phyloP scores from a whole-genome alignment of 2,329 filamentous ascomycete species.

The Aurifilum marmelostoma region DNA sequence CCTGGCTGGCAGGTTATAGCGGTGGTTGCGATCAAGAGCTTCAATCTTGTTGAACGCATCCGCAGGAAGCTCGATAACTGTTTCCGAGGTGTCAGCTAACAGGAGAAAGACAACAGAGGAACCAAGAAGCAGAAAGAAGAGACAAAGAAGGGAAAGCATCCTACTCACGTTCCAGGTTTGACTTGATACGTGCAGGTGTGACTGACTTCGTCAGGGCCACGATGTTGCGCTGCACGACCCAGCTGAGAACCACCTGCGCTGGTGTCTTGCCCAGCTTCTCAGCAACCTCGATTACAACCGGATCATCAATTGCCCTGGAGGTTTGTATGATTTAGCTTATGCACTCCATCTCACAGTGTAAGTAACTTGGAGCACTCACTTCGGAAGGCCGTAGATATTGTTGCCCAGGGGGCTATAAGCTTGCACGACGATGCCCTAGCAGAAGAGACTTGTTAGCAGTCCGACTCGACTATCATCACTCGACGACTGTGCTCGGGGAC shows the following conservation, averaged over 20 bases:
- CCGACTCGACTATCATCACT: neutral
- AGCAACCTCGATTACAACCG: conserved; percentile 55
- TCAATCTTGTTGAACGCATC: conserved; percentile 22
- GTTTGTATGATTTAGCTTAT: neutral
- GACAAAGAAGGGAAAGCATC: neutral
- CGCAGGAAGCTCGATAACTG: conserved; percentile 27
- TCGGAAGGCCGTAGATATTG: conserved; percentile 43
- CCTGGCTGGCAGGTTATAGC: conserved; percentile 26
- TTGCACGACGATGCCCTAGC: conserved; percentile 50
- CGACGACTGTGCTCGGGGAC: too few relatives aligned
- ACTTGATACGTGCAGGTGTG: conserved; percentile 53
- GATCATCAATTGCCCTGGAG: conserved; percentile 51
- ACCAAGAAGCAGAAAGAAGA: neutral
- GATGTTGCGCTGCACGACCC: conserved; percentile 57
- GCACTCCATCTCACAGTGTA: neutral
- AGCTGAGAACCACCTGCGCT: conserved; percentile 57
- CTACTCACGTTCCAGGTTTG: conserved; percentile 43
- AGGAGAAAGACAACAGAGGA: neutral
- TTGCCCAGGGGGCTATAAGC: conserved; percentile 64
- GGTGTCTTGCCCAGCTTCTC: conserved; percentile 54
- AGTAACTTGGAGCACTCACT: conserved; percentile 12
- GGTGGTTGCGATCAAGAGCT: conserved; percentile 25
- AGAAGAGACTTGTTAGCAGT: neutral
- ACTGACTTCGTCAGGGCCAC: conserved; percentile 59
- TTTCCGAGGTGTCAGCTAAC: neutral